These are phyloP conservation scores for Chenopodium quinoa DNA, from an alignment of 148 eudicot genomes.

Conservation along the genomic window DNA sequence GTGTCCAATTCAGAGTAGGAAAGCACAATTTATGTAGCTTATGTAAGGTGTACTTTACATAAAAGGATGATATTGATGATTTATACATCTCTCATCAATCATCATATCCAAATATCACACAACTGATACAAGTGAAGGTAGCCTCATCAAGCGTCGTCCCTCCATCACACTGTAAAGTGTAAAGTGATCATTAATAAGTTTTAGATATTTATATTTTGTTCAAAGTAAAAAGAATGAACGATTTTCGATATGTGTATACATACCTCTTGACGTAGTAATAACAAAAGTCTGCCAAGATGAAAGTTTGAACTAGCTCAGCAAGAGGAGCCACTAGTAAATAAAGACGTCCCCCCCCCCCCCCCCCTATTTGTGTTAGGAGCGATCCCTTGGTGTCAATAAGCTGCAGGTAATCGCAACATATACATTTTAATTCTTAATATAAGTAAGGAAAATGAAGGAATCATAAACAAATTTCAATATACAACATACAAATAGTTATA, in stretches of 20 bases:
- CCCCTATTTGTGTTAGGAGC: constrained; percentile 44
- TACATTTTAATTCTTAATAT: not conserved
- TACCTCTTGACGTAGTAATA: constrained; percentile 79
- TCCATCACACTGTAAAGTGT: constrained; percentile 44
- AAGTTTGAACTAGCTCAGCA: constrained; percentile 64
- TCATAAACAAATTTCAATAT: not conserved
- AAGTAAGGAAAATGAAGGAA: too few relatives aligned
- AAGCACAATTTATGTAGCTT: too few relatives aligned
- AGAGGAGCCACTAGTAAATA: constrained; percentile 55
- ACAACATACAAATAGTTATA: not conserved
- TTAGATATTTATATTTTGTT: not conserved
- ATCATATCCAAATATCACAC: not conserved
- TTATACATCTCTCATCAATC: not conserved
- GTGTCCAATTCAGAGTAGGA: too few relatives aligned
- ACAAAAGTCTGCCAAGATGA: constrained; percentile 79
- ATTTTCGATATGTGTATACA: too few relatives aligned
- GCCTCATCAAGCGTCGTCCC: constrained; percentile 53
- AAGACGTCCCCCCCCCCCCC: constrained; percentile 44
- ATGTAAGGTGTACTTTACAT: too few relatives aligned
- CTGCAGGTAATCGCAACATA: constrained; percentile 26
- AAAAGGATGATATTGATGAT: too few relatives aligned
- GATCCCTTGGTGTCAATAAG: constrained; percentile 54
- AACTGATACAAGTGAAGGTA: constrained; percentile 34
- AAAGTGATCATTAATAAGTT: not conserved
- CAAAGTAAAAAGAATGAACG: not conserved